A percentile compares a stretch with the other conserved stretches of the same genome.
Evolutionary conservation across 2,329 filamentous ascomycete species (phyloP).

Genomic region (Arthrobotrys megalospora): DNA sequence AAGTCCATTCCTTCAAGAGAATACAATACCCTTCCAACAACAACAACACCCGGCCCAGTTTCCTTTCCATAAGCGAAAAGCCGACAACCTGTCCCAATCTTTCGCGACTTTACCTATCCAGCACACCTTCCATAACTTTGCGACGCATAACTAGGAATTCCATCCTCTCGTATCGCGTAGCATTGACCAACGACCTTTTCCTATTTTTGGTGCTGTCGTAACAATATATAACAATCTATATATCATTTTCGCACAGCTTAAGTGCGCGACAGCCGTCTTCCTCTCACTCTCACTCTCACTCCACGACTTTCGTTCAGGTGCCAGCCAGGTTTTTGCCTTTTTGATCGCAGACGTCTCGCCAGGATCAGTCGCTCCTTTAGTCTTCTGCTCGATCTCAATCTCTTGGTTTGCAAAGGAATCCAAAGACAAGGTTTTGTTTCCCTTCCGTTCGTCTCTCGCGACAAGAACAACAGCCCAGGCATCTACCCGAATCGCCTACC

Average conservation of each 20-base stretch:
- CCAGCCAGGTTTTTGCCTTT: conserved; percentile 22
- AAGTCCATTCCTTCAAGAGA: conserved; percentile 55
- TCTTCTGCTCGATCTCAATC: conserved; percentile 34
- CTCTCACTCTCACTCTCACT: neutral
- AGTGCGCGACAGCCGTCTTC: conserved; percentile 29
- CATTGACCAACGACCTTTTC: conserved; percentile 18
- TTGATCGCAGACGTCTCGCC: conserved; percentile 29
- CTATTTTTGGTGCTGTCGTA: conserved; percentile 22
- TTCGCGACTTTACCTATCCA: conserved; percentile 56
- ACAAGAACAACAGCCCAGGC: conserved; percentile 10
- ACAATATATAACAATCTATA: conserved; percentile 27
- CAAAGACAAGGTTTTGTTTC: conserved; percentile 2
- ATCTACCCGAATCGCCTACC: conserved; percentile 20
- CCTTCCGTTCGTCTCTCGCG: conserved; percentile 8
- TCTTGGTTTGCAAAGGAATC: conserved; percentile 26
- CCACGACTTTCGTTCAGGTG: conserved; percentile 56
- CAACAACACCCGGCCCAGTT: conserved; percentile 10
- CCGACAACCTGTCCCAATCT: conserved; percentile 22
- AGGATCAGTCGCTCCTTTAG: conserved; percentile 56
- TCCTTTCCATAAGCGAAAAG: conserved; percentile 39
- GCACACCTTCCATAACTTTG: conserved; percentile 25
- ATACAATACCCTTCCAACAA: conserved; percentile 31
- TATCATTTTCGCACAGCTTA: conserved; percentile 40
- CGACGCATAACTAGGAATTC: conserved; percentile 41
- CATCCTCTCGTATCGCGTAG: conserved; percentile 42